A percentile compares a stretch with the other conserved stretches of the same genome.
Evolutionary conservation across 2,329 filamentous ascomycete genomes (phyloP).

Genomic region (Pseudocercospora musae): DNA sequence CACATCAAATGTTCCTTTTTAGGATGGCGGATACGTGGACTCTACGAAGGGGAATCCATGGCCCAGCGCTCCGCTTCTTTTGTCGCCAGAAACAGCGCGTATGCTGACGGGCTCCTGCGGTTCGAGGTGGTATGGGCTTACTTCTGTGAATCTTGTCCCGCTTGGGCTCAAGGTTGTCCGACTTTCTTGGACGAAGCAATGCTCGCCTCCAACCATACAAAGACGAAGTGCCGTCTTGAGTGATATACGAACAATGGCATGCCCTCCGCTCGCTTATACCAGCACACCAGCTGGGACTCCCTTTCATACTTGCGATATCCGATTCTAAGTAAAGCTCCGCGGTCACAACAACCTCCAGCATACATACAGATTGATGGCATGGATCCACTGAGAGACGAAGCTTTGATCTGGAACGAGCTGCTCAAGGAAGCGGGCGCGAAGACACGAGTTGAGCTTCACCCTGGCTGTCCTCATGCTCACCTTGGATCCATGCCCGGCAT

Average conservation of each 20-base stretch:
- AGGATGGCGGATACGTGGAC: background rate
- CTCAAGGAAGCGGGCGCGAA: constrained; percentile 42
- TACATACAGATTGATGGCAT: constrained; percentile 52
- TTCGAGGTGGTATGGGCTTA: background rate
- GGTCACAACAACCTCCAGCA: constrained; percentile 36
- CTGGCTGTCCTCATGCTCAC: constrained; percentile 10
- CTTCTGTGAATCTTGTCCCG: too few species aligned
- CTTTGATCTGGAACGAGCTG: constrained; percentile 49
- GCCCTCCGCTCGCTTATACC: background rate
- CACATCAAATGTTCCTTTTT: background rate
- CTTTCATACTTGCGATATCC: constrained; percentile 2
- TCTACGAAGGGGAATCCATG: background rate
- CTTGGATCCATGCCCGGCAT: constrained; percentile 8
- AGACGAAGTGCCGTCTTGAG: background rate
- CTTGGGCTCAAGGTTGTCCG: too few species aligned
- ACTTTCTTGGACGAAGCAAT: background rate
- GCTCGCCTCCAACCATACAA: background rate
- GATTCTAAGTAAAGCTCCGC: constrained; percentile 4
- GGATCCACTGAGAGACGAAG: constrained; percentile 52
- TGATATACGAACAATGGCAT: background rate
- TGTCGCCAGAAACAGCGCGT: background rate
- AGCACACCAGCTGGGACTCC: constrained; percentile 5
- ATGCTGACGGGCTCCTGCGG: background rate
- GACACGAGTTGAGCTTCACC: constrained; percentile 41
- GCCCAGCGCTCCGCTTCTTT: background rate